Evolutionary conservation across 2,329 filamentous ascomycete genomes (phyloP), one percentile per base, ranked within the genome.

Genomic region (Hypoxylon sp.): DNA sequence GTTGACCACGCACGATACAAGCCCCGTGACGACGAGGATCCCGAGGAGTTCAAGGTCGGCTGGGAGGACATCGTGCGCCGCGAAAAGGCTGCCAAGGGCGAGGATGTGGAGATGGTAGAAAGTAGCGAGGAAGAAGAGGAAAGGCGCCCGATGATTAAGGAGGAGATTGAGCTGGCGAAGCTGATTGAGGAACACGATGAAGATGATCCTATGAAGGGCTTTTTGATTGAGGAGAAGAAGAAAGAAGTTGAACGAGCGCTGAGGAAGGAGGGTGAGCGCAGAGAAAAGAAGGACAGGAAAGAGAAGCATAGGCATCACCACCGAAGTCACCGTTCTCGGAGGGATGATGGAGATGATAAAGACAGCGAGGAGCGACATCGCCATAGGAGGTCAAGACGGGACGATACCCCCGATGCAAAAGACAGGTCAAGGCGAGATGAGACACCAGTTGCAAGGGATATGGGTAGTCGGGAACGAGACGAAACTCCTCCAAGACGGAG

Each of bases 1-100:
- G 96, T 99, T 11, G 96, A 99, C 78, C 96, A 99, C 80, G 93
- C 94, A 25, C 85, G 94, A 58, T 99, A 99, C 81, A 97, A 97
- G 83, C 85, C 89, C 49, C 91, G 91, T 72, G 95, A 98, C 60
- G 93, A 95, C 57, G 90, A 91, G 72, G 88, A 90, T 46, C 83
- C 84, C 58, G 87, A 87, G 10, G 86, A 89, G 72, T 86, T 83
- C 69, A 84, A 80, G 65, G 80, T 90, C 65, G 85, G 87, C 30
- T 88, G 86, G 86, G 83, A 86, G 73, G 87, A 89, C 73, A 87
- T 89, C 77, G 81, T 79, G 80, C 82, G 81, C 74, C 84, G 82
- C 72, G 85, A 86, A 76, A 84, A 83, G 51, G 79, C 72, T 53
- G 76, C 74, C 61, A 80, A 75, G 75, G 75, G 77, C 25, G 78